Conservation (phyloP, 2,329 filamentous ascomycete species). For the Calonectria crousiana region DNA sequence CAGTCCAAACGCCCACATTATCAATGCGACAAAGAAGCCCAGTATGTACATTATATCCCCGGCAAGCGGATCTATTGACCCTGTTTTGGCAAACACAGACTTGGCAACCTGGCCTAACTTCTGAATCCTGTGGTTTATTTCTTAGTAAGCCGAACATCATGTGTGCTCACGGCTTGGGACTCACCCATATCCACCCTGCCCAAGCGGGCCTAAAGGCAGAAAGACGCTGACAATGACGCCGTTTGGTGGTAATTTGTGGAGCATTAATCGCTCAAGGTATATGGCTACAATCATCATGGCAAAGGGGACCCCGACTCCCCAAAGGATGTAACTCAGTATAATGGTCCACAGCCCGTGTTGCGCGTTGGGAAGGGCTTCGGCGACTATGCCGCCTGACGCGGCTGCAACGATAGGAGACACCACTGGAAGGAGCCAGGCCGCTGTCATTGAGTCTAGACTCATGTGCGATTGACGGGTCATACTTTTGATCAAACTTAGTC, state of each 20-base stretch:
- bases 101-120: neutral
- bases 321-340: conserved; percentile 70
- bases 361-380: conserved; percentile 63
- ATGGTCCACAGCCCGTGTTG: conserved; percentile 67
- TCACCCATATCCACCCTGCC: conserved; percentile 67
- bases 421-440: conserved; percentile 71
- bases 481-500: neutral
- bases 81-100: neutral
- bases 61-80: neutral
- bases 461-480: conserved; percentile 4
- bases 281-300: conserved; percentile 69
- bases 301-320: conserved; percentile 66
- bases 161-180: neutral
- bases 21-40: neutral
- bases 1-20: conserved; percentile 14
- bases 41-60: neutral
- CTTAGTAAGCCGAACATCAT: neutral
- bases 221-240: conserved; percentile 74
- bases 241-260: conserved; percentile 69
- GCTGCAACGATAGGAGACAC: conserved; percentile 72
- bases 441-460: conserved; percentile 40
- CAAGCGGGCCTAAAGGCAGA: conserved; percentile 71
- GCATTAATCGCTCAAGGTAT: conserved; percentile 71
- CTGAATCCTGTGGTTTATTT: neutral
- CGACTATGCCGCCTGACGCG: conserved; percentile 68